Evolutionary conservation across 2,329 filamentous ascomycete species (phyloP), one percentile per base, ranked within the genome.

Genomic region (Fusarium tjaetaba): DNA sequence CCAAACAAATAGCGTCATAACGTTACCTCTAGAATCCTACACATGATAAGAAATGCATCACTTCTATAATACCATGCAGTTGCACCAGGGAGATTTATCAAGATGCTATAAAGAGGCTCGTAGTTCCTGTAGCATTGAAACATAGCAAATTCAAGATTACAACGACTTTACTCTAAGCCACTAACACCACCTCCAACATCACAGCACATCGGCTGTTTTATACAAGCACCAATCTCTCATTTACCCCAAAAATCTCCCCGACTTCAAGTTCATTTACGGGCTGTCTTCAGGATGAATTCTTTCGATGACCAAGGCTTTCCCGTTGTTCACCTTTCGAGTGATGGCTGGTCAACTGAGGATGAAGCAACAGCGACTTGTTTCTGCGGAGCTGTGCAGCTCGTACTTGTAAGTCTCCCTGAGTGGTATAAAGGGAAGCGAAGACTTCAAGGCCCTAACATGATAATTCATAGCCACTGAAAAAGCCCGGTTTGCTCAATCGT

Each of bases 271-370:
- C 48, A 15, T 52, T 20, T 26, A 26, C 30, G 24, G 14, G 24
- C 32, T 53, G 5, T 53, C 24, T 22, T 3, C 15, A 53, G 16
- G 10, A 59, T 59, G 56, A n/a, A 20, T 59, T 59, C 32, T 18
- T 59, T 51, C n/a, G 56, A 51, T n/a, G 56, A 59, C 28, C 43
- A 48, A 10, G 42, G 56, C 20, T 38, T 59, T 16, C 42, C 56
- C 9, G 22, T 59, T n/a, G 56, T 59, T 26, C 56, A 51, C 26
- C 56, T 59, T 28, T 59, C 56, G 20, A 49, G 32, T n/a, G 56
- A 59, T 36, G 56, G 56, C 32, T 59, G 56, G 56, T 51, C 56
- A 51, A 51, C 56, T 51, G 56, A 59, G 26, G 42, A 59, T 22
- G 56, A 59, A 51, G 42, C 42, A 18, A 59, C 56, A 8, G 56